Conservation (phyloP, 345 rosid genomes). For the Sonneratia alba region DNA sequence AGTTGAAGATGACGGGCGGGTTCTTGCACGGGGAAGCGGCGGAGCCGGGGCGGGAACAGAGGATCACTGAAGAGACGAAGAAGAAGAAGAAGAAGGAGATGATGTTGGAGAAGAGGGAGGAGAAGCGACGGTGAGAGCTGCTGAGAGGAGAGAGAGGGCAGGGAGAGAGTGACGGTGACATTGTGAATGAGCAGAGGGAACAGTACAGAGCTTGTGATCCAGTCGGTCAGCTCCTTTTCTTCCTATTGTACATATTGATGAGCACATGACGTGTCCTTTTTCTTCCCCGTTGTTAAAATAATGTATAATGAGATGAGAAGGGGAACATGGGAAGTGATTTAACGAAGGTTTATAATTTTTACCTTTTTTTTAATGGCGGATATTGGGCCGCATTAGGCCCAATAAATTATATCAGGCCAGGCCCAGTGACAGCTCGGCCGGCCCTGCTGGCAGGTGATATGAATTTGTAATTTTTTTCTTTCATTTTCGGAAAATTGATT, state of each 20-base stretch:
- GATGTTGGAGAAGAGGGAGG: neutral
- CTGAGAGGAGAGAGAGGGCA: neutral
- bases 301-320: too few species aligned
- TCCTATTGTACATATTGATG: neutral
- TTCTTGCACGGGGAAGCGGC: conserved; percentile 26
- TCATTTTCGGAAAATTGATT: too few species aligned
- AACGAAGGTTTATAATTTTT: too few species aligned
- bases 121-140: neutral
- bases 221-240: neutral
- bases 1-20: conserved; percentile 66
- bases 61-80: neutral
- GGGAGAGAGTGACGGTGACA: neutral
- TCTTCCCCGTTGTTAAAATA: too few species aligned
- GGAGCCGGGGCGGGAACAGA: conserved; percentile 3
- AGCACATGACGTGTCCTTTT: neutral
- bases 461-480: too few species aligned
- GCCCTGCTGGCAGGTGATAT: too few species aligned
- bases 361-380: too few species aligned
- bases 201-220: neutral
- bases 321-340: too few species aligned
- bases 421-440: too few species aligned
- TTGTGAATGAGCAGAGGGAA: neutral
- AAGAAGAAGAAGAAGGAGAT: conserved; percentile 2
- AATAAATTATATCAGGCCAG: too few species aligned
- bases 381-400: too few species aligned